These are phyloP conservation scores for Turritis glabra DNA, from an alignment of 345 rosid species.

Conservation along the genomic window DNA sequence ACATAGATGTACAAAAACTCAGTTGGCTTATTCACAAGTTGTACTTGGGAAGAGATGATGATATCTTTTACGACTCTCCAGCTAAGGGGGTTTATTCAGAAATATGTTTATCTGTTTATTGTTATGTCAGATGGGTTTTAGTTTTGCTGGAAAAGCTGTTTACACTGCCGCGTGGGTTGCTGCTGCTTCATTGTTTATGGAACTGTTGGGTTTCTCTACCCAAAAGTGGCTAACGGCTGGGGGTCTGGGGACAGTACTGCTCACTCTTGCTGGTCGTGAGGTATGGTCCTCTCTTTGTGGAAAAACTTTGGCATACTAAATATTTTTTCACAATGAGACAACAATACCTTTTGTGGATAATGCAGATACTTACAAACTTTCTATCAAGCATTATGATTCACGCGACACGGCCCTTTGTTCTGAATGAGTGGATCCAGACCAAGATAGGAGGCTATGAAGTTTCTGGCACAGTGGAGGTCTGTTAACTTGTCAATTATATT, in stretches of 20 bases:
- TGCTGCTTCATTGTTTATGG: constrained; percentile 89
- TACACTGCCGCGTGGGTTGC: constrained; percentile 92
- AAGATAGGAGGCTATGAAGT: constrained; percentile 95
- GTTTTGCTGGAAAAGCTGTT: constrained; percentile 91
- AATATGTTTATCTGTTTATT: constrained; percentile 27
- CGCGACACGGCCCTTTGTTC: constrained; percentile 81
- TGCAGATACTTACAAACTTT: constrained; percentile 92
- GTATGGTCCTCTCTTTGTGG: constrained; percentile 36
- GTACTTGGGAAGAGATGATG: not conserved
- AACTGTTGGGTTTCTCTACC: constrained; percentile 89
- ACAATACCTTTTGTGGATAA: constrained; percentile 16
- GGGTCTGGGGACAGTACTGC: constrained; percentile 94
- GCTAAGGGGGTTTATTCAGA: not conserved
- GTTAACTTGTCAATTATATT: constrained; percentile 24
- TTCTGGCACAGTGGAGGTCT: constrained; percentile 99
- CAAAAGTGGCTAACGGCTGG: constrained; percentile 97
- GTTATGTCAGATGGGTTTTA: constrained; percentile 73
- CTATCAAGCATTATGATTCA: constrained; percentile 95
- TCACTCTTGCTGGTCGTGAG: constrained; percentile 99
- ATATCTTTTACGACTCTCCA: not conserved
- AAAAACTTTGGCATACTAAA: constrained; percentile 22
- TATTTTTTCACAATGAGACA: not conserved
- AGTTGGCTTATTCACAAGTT: constrained; percentile 9
- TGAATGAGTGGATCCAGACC: constrained; percentile 95
- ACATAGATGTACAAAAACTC: constrained; percentile 5